These are phyloP conservation scores for Toxoplasma gondii DNA, from an alignment of 169 alveolate genomes.

Conservation along the genomic window DNA sequence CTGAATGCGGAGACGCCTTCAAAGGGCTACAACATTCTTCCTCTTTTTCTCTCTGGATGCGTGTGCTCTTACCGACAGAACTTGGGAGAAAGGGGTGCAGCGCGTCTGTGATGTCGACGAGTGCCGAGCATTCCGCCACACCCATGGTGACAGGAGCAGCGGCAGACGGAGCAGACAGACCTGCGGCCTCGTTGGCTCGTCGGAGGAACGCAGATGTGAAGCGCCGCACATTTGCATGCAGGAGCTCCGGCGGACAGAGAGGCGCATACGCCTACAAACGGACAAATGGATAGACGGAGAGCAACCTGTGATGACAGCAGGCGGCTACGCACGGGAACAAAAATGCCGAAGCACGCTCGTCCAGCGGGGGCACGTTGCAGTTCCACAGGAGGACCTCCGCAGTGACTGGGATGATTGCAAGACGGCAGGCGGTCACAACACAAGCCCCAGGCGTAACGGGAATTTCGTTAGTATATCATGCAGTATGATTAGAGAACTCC, in stretches of 20 bases:
- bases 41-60: no score
- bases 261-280: slow-evolving; percentile 30
- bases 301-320: background rate
- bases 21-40: no score
- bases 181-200: slow-evolving; percentile 18
- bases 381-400: no score
- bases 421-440: no score
- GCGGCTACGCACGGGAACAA: background rate
- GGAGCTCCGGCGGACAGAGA: slow-evolving; percentile 31
- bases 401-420: no score
- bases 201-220: slow-evolving; percentile 17
- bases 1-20: no score
- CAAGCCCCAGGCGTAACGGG: no score
- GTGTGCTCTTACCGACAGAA: background rate
- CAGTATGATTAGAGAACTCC: background rate
- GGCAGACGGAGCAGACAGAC: background rate
- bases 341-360: no score
- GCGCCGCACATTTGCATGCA: slow-evolving; percentile 38
- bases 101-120: slow-evolving; percentile 22
- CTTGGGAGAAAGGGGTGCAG: background rate
- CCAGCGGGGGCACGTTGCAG: no score
- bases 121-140: slow-evolving; percentile 14
- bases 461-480: no score
- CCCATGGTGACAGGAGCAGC: slow-evolving; percentile 2
- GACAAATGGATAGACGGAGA: background rate